Evolutionary conservation across 306 rosid genomes (phyloP), one percentile per base, ranked within the genome.

Genomic region (Quillaja saponaria): DNA sequence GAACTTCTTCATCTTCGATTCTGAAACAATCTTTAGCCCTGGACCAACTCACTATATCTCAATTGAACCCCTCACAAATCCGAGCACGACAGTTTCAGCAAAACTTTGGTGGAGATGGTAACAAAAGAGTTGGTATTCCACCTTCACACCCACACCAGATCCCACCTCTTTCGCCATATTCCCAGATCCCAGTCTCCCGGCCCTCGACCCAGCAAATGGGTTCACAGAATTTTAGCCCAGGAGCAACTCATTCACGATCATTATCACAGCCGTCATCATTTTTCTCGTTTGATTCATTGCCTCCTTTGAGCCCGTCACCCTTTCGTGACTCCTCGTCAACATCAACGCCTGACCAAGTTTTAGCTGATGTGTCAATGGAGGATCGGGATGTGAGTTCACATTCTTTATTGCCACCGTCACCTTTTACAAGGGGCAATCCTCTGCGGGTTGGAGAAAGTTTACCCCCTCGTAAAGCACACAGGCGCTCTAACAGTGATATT

Each of bases 141-240:
- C 97, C 97, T 6, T 86, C 97, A 0, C 92, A 91, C 61, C 90
- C 96, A 10, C 78, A 86, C 69, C 97, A 84, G 87, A 82, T 87
- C 77, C 95, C 92, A 1, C 98, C 98, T 49, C 63, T 91, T 78
- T 88, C 95, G 0, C 95, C 96, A 0, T 88, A 82, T 65, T 91
- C 98, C 16, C 96, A 91, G 96, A 88, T 91, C 87, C 90, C 95
- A 8, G 78, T 81, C 42, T 69, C 91, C 6, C 76, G 91, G 35
- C 79, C 78, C 11, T 34, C 72, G 61, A 72, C 75, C 58, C 90
- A 73, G 51, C 85, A 67, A 71, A 35, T 73, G 64, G 55, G 67
- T 20, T 56, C 81, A 6, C 81, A 77, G 28, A 85, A 46, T 71
- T 75, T 63, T 62, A 72, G 64, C 58, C 75, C 81, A 15, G 82